Base-by-base conservation (phyloP, 2,329 filamentous ascomycete species). In the Xylariaceae sp. region DNA sequence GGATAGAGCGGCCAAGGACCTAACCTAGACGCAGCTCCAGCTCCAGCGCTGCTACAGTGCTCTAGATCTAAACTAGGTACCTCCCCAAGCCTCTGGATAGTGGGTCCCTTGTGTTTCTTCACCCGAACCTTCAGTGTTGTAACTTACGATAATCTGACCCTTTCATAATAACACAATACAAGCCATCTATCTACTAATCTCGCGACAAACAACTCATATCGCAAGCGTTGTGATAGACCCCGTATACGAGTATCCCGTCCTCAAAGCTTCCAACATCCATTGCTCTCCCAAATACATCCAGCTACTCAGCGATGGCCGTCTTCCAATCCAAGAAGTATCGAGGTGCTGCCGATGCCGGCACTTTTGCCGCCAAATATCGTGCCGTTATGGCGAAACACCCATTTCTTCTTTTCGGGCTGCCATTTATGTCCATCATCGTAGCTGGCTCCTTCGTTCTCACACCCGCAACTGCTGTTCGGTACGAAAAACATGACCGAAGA, bases 391-490 rank as follows among this genome's bases (percentile, higher is more conserved):
- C 84, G 53, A 87, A 82, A 67, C 91, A 89, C 65, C 95, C 94
- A 1, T 99, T 99, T 72, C 77, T 92, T 23, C 84, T 96, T 59
- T 99, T 99, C 70, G 95, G 95, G 2, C 81, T 99, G 3, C 95
- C 94, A 0, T 99, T 99, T 73, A 83, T 99, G 62, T 77, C 84
- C 51, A 87, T 96, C 53, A 96, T 99, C 68, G 84, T 99, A 21
- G 91, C 88, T 1, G 93, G 92, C 0, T 96, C 91, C 3, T 99
- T 99, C 73, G 89, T 96, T 65, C 82, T 99, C 42, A 97, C 94
- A 0, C 94, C 93, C 1, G 94, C 93, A 4, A 93, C 95, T 18
- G 94, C 95, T 11, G 79, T 99, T 42, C 84, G 95, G 53, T 99
- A 97, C 74, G 94, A 99, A 76, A 85, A 89, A 58, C 86, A 97